Conservation (phyloP, 2,329 filamentous ascomycete genomes). For the Colletotrichum abscissum region DNA sequence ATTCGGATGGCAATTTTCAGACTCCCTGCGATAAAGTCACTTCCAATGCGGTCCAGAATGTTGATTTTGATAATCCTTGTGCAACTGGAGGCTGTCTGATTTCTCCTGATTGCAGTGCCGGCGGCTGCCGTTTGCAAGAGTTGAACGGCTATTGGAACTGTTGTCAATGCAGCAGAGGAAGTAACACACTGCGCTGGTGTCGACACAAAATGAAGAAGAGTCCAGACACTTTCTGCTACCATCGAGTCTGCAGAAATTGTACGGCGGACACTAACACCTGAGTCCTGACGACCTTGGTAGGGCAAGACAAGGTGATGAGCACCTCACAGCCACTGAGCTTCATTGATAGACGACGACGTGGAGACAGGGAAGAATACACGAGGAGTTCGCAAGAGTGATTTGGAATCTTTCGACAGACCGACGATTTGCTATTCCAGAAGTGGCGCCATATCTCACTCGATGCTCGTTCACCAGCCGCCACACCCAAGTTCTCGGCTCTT, state of each 20-base stretch:
- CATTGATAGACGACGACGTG: neutral
- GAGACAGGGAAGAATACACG: neutral
- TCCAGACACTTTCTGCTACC: conserved; percentile 64
- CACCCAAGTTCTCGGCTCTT: neutral
- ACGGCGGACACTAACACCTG: conserved; percentile 43
- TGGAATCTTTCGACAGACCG: neutral
- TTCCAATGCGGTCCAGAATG: conserved; percentile 45
- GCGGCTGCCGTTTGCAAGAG: conserved; percentile 60
- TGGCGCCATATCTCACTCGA: neutral
- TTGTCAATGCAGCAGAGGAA: conserved; percentile 59
- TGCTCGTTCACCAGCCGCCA: conserved; percentile 6
- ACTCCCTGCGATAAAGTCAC: conserved; percentile 37
- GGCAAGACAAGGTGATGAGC: neutral
- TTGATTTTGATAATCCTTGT: conserved; percentile 56
- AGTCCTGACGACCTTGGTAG: neutral
- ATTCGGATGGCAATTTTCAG: conserved; percentile 42
- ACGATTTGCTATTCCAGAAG: neutral
- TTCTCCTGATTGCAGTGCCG: conserved; percentile 58
- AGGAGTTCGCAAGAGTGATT: neutral
- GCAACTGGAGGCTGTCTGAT: conserved; percentile 57
- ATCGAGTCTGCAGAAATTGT: conserved; percentile 59
- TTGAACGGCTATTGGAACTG: conserved; percentile 62
- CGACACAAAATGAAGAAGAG: conserved; percentile 56
- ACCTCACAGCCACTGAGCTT: neutral
- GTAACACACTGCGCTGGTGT: conserved; percentile 59